Percentiles rank a stretch among this genome's conserved stretches.
These are phyloP conservation scores for Populus hybrid DNA, from an alignment of 441 rosid genomes.

Conservation along the genomic window DNA sequence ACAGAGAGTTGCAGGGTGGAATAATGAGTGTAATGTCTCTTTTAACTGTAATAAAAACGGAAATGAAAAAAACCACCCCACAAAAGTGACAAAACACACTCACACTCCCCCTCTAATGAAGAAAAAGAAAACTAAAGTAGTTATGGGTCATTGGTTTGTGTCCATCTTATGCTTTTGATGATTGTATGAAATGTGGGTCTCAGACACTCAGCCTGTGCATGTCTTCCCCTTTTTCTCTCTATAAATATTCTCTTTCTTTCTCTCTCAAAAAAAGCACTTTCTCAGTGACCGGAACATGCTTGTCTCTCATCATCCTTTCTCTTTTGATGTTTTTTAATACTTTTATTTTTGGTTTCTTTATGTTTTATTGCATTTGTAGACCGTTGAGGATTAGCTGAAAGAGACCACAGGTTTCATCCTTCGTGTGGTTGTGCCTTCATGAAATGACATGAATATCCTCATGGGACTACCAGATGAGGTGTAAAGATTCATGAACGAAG, in stretches of 20 bases:
- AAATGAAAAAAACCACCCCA: constrained; percentile 1
- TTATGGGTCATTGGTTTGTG: constrained; percentile 30
- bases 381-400: constrained; percentile 25
- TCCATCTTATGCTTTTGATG: constrained; percentile 41
- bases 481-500: not conserved
- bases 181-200: constrained; percentile 25
- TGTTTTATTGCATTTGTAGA: constrained; percentile 26
- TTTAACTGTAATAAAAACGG: constrained; percentile 21
- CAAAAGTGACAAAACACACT: not conserved
- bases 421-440: too few species aligned
- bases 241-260: constrained; percentile 20
- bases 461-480: not conserved
- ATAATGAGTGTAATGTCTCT: constrained; percentile 28
- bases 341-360: not conserved
- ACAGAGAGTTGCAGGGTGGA: constrained; percentile 25
- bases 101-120: constrained; percentile 4
- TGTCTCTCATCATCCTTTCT: constrained; percentile 8
- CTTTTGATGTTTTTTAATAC: constrained; percentile 17
- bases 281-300: constrained; percentile 34
- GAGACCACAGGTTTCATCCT: not conserved
- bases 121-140: constrained; percentile 25
- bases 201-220: constrained; percentile 26
- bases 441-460: constrained; percentile 21
- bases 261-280: constrained; percentile 13
- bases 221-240: constrained; percentile 14